Evolutionary conservation across 2,329 filamentous ascomycete genomes (phyloP), one percentile per base, ranked within the genome.

Genomic region (Xylariaceae sp.): DNA sequence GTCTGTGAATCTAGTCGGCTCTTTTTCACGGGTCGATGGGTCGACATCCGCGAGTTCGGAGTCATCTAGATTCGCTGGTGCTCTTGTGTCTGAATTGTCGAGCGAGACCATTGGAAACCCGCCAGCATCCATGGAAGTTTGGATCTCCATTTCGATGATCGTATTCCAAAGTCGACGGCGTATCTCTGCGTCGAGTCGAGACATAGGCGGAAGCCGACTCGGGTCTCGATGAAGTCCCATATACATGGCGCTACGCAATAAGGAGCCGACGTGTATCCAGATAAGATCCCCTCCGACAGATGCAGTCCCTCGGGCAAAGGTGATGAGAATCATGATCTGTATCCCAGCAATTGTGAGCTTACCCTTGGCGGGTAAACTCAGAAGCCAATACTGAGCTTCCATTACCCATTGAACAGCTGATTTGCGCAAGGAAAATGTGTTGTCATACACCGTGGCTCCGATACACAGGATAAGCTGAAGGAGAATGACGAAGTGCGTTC

Each of bases 161-260:
- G 77, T 79, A 6, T 75, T 73, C 81, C 80, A 83, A 1, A 83
- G 58, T 2, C 80, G 69, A 4, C 80, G 68, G 2, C 80, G 71
- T 62, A 83, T 73, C 62, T 84, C 81, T 1, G 73, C 69, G 17
- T 72, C 68, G 33, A 77, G 71, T 1, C 66, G 58, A 2, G 75
- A 70, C 69, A 78, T 75, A 17, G 70, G 68, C 6, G 71, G 68
- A 4, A 82, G 71, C 49, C 72, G 66, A 30, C 66, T 69, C 0
- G 81, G 80, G 48, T 83, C 81, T 1, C 77, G 73, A 58, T 84
- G 79, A 6, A 83, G 67, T 3, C 81, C 80, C 71, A 82, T 81
- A 47, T 73, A 73, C 59, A 83, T 75, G 45, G 79, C 81, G 7
- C 71, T 73, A 11, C 80, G 69, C n/a, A 81, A 51, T 11, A 82